Percentiles rank a stretch among this genome's conserved stretches.
phyloP scores from a whole-genome alignment of 305 asterid genomes.

The Fraxinus sp. region DNA sequence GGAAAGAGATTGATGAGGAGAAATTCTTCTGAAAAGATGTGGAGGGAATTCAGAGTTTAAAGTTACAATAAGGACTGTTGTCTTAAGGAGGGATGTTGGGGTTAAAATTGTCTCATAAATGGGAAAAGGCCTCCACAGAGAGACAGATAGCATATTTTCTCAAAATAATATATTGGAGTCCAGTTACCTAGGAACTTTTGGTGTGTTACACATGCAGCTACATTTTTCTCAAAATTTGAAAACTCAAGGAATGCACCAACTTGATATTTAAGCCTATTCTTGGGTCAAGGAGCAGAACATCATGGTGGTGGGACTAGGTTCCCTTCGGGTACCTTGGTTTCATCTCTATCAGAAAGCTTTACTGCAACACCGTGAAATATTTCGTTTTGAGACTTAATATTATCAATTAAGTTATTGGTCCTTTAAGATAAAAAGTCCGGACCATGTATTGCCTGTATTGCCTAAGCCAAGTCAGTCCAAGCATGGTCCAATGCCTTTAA shows the following conservation, averaged over 20 bases:
- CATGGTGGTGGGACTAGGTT: not conserved
- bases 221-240: not conserved
- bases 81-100: not conserved
- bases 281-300: not conserved
- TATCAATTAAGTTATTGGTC: not conserved
- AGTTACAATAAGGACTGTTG: not conserved
- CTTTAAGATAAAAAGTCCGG: not conserved
- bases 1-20: not conserved
- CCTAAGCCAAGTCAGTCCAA: not conserved
- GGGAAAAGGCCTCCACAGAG: not conserved
- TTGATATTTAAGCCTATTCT: not conserved
- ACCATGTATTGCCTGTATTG: not conserved
- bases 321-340: not conserved
- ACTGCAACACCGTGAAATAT: not conserved
- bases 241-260: not conserved
- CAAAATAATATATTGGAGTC: not conserved
- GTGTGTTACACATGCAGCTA: not conserved
- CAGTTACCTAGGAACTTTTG: not conserved
- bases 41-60: not conserved
- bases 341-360: not conserved
- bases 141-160: not conserved
- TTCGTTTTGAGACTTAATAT: not conserved
- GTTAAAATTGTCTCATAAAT: not conserved
- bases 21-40: not conserved
- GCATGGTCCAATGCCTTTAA: not conserved